Evolutionary conservation across 2,329 filamentous ascomycete genomes (phyloP).

Genomic region (Ophiostoma tasmaniense): DNA sequence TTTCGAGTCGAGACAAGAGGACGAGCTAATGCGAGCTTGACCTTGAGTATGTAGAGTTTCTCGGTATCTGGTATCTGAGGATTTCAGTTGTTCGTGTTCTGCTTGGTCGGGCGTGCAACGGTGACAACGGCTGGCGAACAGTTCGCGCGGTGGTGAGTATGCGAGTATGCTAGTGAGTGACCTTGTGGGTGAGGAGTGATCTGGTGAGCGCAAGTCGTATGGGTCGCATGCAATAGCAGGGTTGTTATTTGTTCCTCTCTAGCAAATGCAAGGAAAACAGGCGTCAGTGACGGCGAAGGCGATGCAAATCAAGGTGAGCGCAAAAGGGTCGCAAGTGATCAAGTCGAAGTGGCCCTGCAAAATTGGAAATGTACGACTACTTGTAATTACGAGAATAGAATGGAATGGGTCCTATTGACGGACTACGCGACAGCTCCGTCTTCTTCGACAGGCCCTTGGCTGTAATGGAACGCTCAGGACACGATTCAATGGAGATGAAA

Average conservation of each 20-base stretch:
- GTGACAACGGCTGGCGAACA: not conserved
- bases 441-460: not conserved
- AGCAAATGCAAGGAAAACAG: slow-evolving; percentile 1
- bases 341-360: not conserved
- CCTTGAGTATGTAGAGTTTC: not conserved
- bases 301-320: not conserved
- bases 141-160: not conserved
- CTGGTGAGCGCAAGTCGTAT: not conserved
- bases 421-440: not conserved
- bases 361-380: not conserved
- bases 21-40: not conserved
- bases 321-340: not conserved
- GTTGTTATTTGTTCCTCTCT: not conserved
- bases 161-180: no score
- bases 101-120: not conserved
- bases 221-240: not conserved
- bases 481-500: slow-evolving; percentile 7
- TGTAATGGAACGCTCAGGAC: not conserved
- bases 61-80: not conserved
- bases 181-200: not conserved
- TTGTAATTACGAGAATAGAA: not conserved
- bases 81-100: not conserved
- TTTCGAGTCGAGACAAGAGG: not conserved
- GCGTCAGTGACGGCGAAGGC: not conserved
- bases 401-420: not conserved